These are phyloP conservation scores for Cyathus striatus DNA, from an alignment of 768 basidiomycete genomes.

Conservation along the genomic window DNA sequence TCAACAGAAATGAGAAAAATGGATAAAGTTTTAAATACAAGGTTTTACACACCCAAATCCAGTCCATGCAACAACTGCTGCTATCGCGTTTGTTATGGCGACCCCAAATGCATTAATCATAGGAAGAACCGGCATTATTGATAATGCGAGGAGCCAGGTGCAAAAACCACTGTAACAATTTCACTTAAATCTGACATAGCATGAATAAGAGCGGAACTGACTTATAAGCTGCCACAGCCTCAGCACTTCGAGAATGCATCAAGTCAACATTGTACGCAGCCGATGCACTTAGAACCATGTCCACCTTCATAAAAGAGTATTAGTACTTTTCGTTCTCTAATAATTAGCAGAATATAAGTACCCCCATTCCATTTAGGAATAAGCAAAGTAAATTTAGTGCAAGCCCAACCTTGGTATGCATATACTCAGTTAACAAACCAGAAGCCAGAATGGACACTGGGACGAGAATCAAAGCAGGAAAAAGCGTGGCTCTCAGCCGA, in stretches of 20 bases:
- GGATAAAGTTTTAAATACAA: conserved; percentile 1
- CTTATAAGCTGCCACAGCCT: conserved; percentile 53
- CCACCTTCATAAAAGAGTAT: conserved; percentile 32
- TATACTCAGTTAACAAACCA: conserved; percentile 47
- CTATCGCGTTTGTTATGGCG: conserved; percentile 30
- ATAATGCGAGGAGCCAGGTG: conserved; percentile 23
- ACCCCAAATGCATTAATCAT: conserved; percentile 40
- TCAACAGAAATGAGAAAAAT: neutral
- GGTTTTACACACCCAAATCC: conserved; percentile 36
- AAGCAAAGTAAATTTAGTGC: conserved; percentile 46
- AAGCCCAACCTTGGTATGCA: conserved; percentile 46
- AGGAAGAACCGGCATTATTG: conserved; percentile 32
- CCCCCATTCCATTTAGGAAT: conserved; percentile 63
- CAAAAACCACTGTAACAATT: conserved; percentile 21
- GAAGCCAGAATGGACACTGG: conserved; percentile 46
- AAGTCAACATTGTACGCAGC: conserved; percentile 58
- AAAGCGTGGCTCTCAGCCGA: conserved; percentile 48
- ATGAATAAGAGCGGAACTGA: conserved; percentile 21
- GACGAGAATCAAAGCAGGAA: conserved; percentile 40
- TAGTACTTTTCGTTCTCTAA: neutral
- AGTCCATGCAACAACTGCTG: conserved; percentile 32
- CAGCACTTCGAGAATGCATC: conserved; percentile 55
- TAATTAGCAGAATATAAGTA: conserved; percentile 21
- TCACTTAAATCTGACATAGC: neutral
- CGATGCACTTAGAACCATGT: conserved; percentile 49